Conservation (phyloP, 768 basidiomycete genomes). For the Pleurotus citrinopileatus region DNA sequence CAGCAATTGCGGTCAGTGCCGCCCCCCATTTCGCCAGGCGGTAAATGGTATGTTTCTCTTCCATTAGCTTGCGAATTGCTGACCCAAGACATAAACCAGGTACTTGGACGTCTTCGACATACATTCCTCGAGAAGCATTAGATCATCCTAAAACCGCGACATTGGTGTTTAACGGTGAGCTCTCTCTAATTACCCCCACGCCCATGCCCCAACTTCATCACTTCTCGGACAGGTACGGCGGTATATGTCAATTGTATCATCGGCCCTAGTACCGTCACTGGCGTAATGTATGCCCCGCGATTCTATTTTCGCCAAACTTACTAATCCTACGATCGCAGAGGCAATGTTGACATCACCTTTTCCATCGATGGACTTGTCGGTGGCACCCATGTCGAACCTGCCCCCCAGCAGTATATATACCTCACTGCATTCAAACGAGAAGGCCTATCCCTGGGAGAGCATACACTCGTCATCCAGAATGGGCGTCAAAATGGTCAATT, state of each 20-base stretch:
- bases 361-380: constrained; percentile 2
- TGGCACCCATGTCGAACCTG: not conserved
- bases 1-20: constrained; percentile 1
- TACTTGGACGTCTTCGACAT: not conserved
- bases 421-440: not conserved
- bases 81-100: not conserved
- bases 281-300: not conserved
- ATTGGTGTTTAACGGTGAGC: constrained; percentile 1
- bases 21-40: constrained; percentile 1
- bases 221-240: not conserved
- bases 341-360: constrained; percentile 7
- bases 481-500: not conserved
- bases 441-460: not conserved
- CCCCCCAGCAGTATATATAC: constrained; percentile 5
- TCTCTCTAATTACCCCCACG: not conserved
- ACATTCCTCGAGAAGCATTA: not conserved
- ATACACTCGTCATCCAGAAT: constrained; percentile 1
- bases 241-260: constrained; percentile 8
- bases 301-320: too few relatives aligned
- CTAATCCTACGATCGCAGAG: not conserved
- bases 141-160: constrained; percentile 1
- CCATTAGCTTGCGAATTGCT: not conserved
- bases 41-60: not conserved
- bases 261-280: constrained; percentile 1
- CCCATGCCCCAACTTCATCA: not conserved